Base-by-base conservation (phyloP, 176 grass and related monocot species). In the maize (Zea mays) region DNA sequence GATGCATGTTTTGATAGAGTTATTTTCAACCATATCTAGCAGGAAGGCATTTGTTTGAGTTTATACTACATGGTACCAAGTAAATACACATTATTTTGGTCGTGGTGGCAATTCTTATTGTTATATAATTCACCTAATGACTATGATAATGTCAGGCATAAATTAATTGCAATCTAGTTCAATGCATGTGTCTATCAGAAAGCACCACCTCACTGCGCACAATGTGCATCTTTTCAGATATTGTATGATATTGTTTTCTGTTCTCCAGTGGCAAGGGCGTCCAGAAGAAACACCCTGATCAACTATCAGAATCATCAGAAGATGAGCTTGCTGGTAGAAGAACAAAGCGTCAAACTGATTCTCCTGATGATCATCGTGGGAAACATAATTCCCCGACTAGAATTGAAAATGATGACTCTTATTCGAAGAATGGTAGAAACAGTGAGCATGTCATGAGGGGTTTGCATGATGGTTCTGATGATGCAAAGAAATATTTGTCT, bases 211-310 rank as follows among this genome's bases (percentile, higher is more conserved):
- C 6, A 3, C 33, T 17, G 34, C 39, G 51, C 17, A 67, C 45
- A 76, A 40, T 46, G 15, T 59, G 65, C 54, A 38, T 78, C 35
- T 20, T 58, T 9, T 83, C 39, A 43, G 54, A 56, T 64, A 68
- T 74, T 45, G 3, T 57, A n/a, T 86, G 42, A 86, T 65, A 51
- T 7, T 38, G 17, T 69, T 62, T 83, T 62, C 27, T 55, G 19
- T 90, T 75, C 2, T 86, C 7, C 63, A 88, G 92, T 86, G 58
- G 71, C 61, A 88, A 66, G 65, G 83, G 73, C 48, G 33, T 76
- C 16, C 33, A 43, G 34, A 90, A 64, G 79, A 86, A 85, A 47
- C 60, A 73, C 34, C 19, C 50, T 3, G n/a, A 42, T 52, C 71
- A 66, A 80, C 65, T 71, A 36, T 78, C 75, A 83, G 65, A 78